Evolutionary conservation across 2,329 filamentous ascomycete genomes (phyloP).

Genomic region (Ceratocystis papillata): DNA sequence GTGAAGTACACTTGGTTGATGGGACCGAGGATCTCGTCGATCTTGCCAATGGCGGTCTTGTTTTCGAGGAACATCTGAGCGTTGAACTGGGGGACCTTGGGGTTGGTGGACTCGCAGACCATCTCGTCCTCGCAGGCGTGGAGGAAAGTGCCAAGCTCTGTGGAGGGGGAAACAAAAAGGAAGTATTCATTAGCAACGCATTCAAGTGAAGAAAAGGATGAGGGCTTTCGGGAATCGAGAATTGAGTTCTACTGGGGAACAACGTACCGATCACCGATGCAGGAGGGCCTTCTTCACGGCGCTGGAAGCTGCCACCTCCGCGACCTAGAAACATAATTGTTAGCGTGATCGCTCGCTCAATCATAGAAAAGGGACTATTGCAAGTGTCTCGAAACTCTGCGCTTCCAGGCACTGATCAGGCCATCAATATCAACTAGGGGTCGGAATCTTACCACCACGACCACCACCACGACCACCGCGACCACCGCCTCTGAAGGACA

Average conservation of each 20-base stretch:
- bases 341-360: not conserved
- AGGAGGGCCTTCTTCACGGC: slow-evolving; percentile 35
- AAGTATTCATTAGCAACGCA: slow-evolving; percentile 12
- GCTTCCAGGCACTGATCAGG: too few species aligned
- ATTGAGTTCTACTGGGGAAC: not conserved
- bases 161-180: not conserved
- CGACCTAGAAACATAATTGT: slow-evolving; percentile 27
- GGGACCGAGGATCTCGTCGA: slow-evolving; percentile 94
- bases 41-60: slow-evolving; percentile 91
- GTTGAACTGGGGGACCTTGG: slow-evolving; percentile 98
- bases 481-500: slow-evolving; percentile 35
- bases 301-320: slow-evolving; percentile 34
- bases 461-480: slow-evolving; percentile 32
- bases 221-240: not conserved
- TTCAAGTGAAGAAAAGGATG: not conserved
- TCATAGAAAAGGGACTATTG: too few species aligned
- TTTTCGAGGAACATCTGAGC: slow-evolving; percentile 98
- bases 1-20: slow-evolving; percentile 99
- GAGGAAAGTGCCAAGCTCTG: slow-evolving; percentile 87
- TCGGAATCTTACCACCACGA: slow-evolving; percentile 32
- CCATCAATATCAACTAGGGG: not conserved
- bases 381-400: too few species aligned
- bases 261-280: slow-evolving; percentile 33
- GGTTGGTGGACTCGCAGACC: slow-evolving; percentile 89
- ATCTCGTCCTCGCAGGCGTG: slow-evolving; percentile 97